Percentiles rank a stretch among this genome's conserved stretches.
Conservation (phyloP, 2,329 filamentous ascomycete species). For the Stagonosporopsis tanaceti region DNA sequence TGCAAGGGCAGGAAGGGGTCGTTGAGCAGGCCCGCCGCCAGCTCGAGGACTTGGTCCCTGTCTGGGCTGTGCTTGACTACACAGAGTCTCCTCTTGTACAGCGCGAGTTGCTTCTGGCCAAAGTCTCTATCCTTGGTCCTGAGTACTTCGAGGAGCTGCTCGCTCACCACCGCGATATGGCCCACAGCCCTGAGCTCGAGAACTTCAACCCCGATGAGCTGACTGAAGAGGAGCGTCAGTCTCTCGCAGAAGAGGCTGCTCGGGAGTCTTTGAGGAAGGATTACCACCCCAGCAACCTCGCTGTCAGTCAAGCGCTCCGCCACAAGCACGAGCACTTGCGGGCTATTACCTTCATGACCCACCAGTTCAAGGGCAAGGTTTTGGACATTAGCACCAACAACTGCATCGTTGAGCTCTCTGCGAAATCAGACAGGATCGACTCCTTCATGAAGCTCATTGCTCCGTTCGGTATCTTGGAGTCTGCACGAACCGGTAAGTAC, state of each 20-base stretch:
- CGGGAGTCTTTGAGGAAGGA: constrained; percentile 61
- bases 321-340: constrained; percentile 98
- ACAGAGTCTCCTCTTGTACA: constrained; percentile 91
- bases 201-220: constrained; percentile 34
- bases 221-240: constrained; percentile 44
- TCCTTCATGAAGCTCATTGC: constrained; percentile 95
- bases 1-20: constrained; percentile 94
- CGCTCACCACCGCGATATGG: constrained; percentile 93
- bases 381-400: constrained; percentile 98
- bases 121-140: constrained; percentile 94
- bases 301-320: constrained; percentile 85
- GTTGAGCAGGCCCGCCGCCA: constrained; percentile 96
- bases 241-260: constrained; percentile 46
- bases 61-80: constrained; percentile 98
- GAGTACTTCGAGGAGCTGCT: constrained; percentile 99
- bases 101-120: constrained; percentile 92
- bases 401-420: constrained; percentile 96
- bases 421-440: constrained; percentile 92
- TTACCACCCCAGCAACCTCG: constrained; percentile 89
- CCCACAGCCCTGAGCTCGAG: constrained; percentile 53
- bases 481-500: constrained; percentile 78
- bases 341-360: constrained; percentile 93
- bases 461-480: constrained; percentile 96
- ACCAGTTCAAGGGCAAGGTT: constrained; percentile 98
- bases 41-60: constrained; percentile 94